Evolutionary conservation across 2,329 filamentous ascomycete species (phyloP).

Genomic region (Sphaerulina populicola): DNA sequence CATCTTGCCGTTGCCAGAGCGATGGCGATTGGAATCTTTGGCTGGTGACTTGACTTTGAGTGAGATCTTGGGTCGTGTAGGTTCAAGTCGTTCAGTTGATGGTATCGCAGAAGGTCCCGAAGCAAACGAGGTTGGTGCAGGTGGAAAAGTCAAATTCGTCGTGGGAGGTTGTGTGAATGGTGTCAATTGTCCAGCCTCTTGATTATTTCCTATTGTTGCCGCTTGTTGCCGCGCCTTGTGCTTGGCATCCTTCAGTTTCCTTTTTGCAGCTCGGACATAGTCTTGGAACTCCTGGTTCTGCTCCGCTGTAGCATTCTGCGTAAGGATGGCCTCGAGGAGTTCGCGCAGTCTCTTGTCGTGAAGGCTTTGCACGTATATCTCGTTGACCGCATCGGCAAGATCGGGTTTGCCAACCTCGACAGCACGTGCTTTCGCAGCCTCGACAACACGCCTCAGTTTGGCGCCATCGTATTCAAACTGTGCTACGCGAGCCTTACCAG

Average conservation of each 20-base stretch:
- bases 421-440: slow-evolving; percentile 38
- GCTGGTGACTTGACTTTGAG: slow-evolving; percentile 28
- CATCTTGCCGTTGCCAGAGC: slow-evolving; percentile 20
- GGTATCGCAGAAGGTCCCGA: slow-evolving; percentile 21
- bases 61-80: slow-evolving; percentile 26
- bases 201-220: slow-evolving; percentile 23
- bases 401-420: slow-evolving; percentile 32
- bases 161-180: slow-evolving; percentile 13
- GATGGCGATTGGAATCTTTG: slow-evolving; percentile 16
- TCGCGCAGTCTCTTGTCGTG: slow-evolving; percentile 32
- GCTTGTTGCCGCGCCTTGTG: slow-evolving; percentile 30
- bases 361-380: slow-evolving; percentile 38
- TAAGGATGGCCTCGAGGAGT: slow-evolving; percentile 39
- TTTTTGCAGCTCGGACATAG: slow-evolving; percentile 40
- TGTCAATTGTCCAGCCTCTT: slow-evolving; percentile 21
- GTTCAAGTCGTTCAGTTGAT: slow-evolving; percentile 27
- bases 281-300: slow-evolving; percentile 37
- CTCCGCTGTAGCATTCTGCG: slow-evolving; percentile 34
- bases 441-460: slow-evolving; percentile 32
- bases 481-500: slow-evolving; percentile 5
- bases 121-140: slow-evolving; percentile 4
- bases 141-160: slow-evolving; percentile 17
- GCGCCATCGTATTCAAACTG: slow-evolving; percentile 19
- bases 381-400: slow-evolving; percentile 36
- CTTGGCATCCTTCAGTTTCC: slow-evolving; percentile 30